These are phyloP conservation scores for Colletotrichum liaoningense DNA, from an alignment of 2,329 filamentous ascomycete species.

Conservation along the genomic window DNA sequence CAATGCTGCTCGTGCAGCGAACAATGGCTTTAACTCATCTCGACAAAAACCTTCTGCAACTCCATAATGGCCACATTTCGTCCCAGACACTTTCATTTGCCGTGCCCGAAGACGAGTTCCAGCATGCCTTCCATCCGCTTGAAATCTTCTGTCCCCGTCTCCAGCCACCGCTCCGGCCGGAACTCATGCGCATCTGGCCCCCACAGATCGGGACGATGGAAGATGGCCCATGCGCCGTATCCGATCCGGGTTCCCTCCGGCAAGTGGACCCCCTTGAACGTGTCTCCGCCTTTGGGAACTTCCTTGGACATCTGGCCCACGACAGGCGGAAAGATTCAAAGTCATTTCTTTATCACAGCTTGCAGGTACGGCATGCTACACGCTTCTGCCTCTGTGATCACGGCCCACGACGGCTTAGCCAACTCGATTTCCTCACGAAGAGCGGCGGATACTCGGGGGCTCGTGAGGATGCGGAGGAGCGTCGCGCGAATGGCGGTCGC, in stretches of 20 bases:
- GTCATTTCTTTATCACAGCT: too few species aligned
- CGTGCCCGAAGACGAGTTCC: too few species aligned
- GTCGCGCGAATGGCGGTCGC: conserved; percentile 66
- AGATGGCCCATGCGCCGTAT: background rate
- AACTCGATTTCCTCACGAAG: conserved; percentile 58
- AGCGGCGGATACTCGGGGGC: conserved; percentile 56
- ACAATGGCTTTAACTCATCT: too few species aligned
- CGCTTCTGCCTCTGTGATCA: background rate
- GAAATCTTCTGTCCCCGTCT: background rate
- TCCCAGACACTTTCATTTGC: too few species aligned
- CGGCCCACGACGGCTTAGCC: conserved; percentile 7
- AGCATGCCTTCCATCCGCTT: background rate
- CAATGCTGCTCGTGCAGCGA: too few species aligned
- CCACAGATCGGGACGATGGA: background rate
- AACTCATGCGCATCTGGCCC: background rate
- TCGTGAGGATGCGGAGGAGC: conserved; percentile 64
- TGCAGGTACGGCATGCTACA: background rate
- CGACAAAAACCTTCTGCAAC: too few species aligned
- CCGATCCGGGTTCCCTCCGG: background rate
- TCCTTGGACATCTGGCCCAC: background rate
- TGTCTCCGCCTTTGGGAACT: background rate
- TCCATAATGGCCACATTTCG: too few species aligned
- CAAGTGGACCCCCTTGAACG: too few species aligned
- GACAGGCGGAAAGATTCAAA: too few species aligned
- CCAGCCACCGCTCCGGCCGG: background rate